A percentile compares a stretch with the other conserved stretches of the same genome.
Evolutionary conservation across 371 early-diverging fungal genomes (phyloP).

Genomic region (Syncephalastrum monosporum): DNA sequence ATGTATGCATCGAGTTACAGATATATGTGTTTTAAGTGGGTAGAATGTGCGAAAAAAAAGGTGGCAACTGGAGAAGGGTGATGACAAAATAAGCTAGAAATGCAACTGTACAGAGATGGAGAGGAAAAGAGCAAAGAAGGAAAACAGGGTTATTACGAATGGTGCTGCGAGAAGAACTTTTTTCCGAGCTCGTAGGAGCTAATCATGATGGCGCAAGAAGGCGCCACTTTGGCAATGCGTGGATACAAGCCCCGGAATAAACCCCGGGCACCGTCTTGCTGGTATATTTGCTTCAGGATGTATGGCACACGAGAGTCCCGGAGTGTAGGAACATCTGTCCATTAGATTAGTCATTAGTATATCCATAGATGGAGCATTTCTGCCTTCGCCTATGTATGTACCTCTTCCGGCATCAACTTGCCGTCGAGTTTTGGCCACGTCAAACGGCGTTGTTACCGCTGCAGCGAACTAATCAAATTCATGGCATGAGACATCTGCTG

Average conservation of each 20-base stretch:
- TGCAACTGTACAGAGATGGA: slow-evolving; percentile 1
- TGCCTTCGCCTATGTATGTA: slow-evolving; percentile 5
- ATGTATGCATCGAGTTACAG: too few relatives aligned
- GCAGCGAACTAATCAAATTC: slow-evolving; percentile 69
- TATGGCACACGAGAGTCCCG: slow-evolving; percentile 25
- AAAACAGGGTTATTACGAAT: slow-evolving; percentile 1
- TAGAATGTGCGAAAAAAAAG: too few relatives aligned
- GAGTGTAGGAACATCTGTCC: slow-evolving; percentile 6
- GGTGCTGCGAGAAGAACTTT: slow-evolving; percentile 32
- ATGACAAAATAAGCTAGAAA: too few relatives aligned
- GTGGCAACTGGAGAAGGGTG: too few relatives aligned
- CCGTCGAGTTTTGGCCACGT: slow-evolving; percentile 90
- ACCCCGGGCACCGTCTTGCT: slow-evolving; percentile 71
- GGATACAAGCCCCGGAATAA: slow-evolving; percentile 79
- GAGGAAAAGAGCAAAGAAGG: background rate
- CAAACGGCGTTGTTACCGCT: slow-evolving; percentile 90
- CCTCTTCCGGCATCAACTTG: slow-evolving; percentile 57
- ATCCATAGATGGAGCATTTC: background rate
- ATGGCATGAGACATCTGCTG: slow-evolving; percentile 4
- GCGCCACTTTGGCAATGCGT: slow-evolving; percentile 87
- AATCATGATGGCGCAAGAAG: slow-evolving; percentile 97
- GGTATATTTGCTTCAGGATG: slow-evolving; percentile 54
- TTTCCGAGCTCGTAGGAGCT: slow-evolving; percentile 80
- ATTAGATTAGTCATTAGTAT: too few relatives aligned
- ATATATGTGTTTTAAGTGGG: too few relatives aligned